These are phyloP conservation scores for Atkinsonella texensis DNA, from an alignment of 2,329 filamentous ascomycete genomes.

Conservation along the genomic window DNA sequence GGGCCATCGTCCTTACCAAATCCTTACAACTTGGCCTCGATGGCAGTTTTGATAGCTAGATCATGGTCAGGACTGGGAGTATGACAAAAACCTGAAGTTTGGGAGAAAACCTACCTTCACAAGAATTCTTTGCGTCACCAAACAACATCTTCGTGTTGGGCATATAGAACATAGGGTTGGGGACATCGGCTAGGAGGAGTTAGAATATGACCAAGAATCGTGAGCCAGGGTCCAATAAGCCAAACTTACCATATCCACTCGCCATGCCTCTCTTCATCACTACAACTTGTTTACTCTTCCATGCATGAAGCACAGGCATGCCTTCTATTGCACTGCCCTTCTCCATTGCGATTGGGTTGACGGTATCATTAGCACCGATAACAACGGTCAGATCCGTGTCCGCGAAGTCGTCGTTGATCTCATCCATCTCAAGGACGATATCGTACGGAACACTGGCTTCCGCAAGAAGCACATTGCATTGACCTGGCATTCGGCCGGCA, in stretches of 20 bases:
- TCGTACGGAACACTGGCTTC: constrained; percentile 85
- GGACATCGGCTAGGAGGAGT: constrained; percentile 56
- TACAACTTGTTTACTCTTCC: constrained; percentile 88
- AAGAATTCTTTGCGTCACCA: constrained; percentile 75
- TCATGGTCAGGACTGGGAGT: background rate
- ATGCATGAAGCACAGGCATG: constrained; percentile 85
- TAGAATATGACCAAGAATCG: constrained; percentile 5
- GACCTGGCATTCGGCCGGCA: constrained; percentile 83
- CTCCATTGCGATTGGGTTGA: constrained; percentile 81
- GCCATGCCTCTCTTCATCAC: constrained; percentile 91
- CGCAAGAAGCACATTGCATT: constrained; percentile 82
- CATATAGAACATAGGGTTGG: constrained; percentile 92
- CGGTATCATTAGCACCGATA: constrained; percentile 86
- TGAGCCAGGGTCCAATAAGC: too few relatives aligned
- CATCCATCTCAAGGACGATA: constrained; percentile 89
- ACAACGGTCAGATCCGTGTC: constrained; percentile 81
- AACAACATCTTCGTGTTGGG: constrained; percentile 84
- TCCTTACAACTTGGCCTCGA: constrained; percentile 10
- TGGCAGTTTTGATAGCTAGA: constrained; percentile 10
- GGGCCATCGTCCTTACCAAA: background rate
- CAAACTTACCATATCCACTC: constrained; percentile 63
- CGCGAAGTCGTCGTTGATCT: constrained; percentile 85
- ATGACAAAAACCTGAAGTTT: constrained; percentile 7
- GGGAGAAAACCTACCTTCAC: constrained; percentile 49
- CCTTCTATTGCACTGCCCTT: constrained; percentile 75